Evolutionary conservation across 108 stramenopile genomes (phyloP).

Genomic region (Discostella stelligeroides): DNA sequence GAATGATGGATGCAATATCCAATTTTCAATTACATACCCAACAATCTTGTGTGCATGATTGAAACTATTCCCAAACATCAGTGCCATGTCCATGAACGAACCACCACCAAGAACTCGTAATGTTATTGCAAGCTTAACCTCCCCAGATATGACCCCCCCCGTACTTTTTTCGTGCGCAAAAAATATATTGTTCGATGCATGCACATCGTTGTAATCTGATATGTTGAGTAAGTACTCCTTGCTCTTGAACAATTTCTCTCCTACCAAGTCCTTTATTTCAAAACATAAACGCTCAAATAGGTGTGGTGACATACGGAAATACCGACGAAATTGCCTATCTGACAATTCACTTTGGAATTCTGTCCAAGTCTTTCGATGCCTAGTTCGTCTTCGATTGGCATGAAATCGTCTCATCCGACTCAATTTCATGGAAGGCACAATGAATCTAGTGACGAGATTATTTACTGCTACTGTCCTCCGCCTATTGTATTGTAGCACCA

Average conservation of each 20-base stretch:
- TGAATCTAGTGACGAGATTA: too few species aligned
- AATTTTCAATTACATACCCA: not conserved
- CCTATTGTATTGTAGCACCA: too few species aligned
- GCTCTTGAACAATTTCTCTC: not conserved
- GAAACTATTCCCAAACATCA: not conserved
- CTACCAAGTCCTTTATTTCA: not conserved
- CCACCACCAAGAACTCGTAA: slow-evolving; percentile 12
- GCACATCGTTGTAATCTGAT: not conserved
- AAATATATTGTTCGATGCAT: not conserved
- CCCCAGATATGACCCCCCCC: slow-evolving; percentile 2
- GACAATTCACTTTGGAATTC: not conserved
- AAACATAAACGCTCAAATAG: not conserved
- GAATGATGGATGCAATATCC: not conserved
- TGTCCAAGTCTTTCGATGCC: not conserved
- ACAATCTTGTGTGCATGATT: slow-evolving; percentile 1
- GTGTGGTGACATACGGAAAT: not conserved
- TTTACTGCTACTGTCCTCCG: too few species aligned
- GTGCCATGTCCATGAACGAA: slow-evolving; percentile 3
- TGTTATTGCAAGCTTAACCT: slow-evolving; percentile 1
- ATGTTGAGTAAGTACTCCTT: not conserved
- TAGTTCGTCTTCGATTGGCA: not conserved
- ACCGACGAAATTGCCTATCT: not conserved
- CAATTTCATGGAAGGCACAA: not conserved
- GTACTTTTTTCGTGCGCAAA: not conserved
- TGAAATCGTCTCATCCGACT: not conserved